Conservation (phyloP, 1,284 basidiomycete genomes). For the Rhodotorula sp. region DNA sequence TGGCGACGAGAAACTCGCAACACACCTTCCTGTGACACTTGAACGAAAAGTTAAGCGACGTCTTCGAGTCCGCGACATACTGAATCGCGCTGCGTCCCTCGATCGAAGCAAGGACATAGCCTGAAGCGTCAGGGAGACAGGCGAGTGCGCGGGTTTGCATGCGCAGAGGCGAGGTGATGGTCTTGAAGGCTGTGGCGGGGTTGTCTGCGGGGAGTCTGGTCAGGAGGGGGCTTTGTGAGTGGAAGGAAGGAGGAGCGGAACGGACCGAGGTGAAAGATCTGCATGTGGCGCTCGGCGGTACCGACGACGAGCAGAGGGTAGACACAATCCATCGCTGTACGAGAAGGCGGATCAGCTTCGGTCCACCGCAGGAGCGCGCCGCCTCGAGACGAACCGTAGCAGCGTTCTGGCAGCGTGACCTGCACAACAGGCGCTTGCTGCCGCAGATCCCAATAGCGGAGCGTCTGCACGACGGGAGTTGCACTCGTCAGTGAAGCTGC, state of each 20-base stretch:
- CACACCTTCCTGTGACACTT: conserved; percentile 52
- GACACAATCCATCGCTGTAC: conserved; percentile 66
- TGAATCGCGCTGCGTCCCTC: conserved; percentile 96
- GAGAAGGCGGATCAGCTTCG: conserved; percentile 2
- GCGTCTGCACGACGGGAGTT: conserved; percentile 1
- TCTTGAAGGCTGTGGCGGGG: conserved; percentile 71
- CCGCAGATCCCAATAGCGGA: conserved; percentile 86
- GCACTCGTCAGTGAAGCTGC: not conserved
- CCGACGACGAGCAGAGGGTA: conserved; percentile 86
- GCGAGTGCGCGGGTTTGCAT: conserved; percentile 89
- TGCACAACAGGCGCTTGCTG: conserved; percentile 68
- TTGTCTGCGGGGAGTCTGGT: conserved; percentile 51
- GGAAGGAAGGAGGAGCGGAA: not conserved
- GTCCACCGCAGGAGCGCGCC: conserved; percentile 11
- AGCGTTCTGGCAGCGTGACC: conserved; percentile 79
- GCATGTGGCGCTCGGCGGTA: conserved; percentile 84
- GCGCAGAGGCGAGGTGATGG: conserved; percentile 78
- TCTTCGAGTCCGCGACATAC: conserved; percentile 74
- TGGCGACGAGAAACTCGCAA: too few species aligned
- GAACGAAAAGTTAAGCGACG: conserved; percentile 76
- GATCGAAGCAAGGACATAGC: conserved; percentile 88
- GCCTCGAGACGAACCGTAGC: conserved; percentile 57
- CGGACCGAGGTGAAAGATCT: conserved; percentile 73
- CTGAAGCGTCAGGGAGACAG: conserved; percentile 75
- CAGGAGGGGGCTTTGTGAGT: not conserved